Evolutionary conservation across 2,329 filamentous ascomycete species (phyloP).

Genomic region (Sporothrix luriei): DNA sequence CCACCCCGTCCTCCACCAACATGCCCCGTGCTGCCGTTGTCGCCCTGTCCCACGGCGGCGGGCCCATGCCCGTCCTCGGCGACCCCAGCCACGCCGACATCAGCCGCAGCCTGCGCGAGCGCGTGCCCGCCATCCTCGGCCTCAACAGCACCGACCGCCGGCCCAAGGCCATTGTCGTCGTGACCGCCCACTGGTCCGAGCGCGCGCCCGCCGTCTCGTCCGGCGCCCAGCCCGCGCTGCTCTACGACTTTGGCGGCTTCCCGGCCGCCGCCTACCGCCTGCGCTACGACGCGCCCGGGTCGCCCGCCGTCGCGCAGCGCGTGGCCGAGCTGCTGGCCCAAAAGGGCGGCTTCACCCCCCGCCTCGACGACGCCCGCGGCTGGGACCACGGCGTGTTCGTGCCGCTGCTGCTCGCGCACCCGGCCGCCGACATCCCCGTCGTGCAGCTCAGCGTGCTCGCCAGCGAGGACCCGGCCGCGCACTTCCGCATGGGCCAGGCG

Average conservation of each 20-base stretch:
- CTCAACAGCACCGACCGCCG: slow-evolving; percentile 53
- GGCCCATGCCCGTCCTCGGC: slow-evolving; percentile 61
- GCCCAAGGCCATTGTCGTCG: slow-evolving; percentile 53
- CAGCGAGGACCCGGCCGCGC: slow-evolving; percentile 53
- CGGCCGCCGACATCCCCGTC: slow-evolving; percentile 55
- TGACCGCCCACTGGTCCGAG: slow-evolving; percentile 63
- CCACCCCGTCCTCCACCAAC: not conserved
- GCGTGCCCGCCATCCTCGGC: slow-evolving; percentile 58
- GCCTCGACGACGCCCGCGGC: slow-evolving; percentile 48
- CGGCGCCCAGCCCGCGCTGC: slow-evolving; percentile 50
- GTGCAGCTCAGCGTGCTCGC: slow-evolving; percentile 60
- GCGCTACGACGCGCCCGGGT: slow-evolving; percentile 60
- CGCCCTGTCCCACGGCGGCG: slow-evolving; percentile 56
- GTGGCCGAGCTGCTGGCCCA: slow-evolving; percentile 51
- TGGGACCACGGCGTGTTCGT: slow-evolving; percentile 67
- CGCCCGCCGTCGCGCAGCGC: slow-evolving; percentile 55
- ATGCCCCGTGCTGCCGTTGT: slow-evolving; percentile 52
- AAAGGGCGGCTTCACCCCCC: slow-evolving; percentile 49
- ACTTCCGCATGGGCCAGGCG: slow-evolving; percentile 58
- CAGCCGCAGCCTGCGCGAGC: slow-evolving; percentile 54
- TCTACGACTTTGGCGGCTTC: slow-evolving; percentile 63
- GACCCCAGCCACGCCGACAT: slow-evolving; percentile 57
- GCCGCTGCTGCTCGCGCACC: slow-evolving; percentile 58
- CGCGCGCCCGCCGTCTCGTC: slow-evolving; percentile 55
- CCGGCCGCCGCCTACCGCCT: slow-evolving; percentile 58